phyloP scores from a whole-genome alignment of 169 alveolate species.

The Amoebophrya sp. region DNA sequence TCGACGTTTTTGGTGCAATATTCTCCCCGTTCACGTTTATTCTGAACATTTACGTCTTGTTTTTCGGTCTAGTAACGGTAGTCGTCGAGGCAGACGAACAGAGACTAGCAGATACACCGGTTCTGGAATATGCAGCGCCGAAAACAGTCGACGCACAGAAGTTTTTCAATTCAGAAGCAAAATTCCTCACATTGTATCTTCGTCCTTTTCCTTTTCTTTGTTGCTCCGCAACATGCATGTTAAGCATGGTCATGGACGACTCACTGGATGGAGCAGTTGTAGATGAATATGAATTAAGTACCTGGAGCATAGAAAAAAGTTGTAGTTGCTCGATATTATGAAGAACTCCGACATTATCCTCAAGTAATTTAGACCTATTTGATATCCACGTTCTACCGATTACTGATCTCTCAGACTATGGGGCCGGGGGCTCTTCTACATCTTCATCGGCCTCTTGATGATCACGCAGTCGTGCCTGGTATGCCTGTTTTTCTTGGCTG shows the following conservation, averaged over 20 bases:
- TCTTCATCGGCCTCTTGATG: background rate
- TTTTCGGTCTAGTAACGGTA: background rate
- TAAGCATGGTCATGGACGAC: too few species aligned
- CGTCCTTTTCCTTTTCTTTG: too few species aligned
- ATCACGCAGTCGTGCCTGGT: background rate
- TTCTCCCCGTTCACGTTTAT: background rate
- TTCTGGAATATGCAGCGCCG: background rate
- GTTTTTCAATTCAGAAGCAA: background rate
- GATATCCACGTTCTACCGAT: too few species aligned
- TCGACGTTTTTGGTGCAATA: background rate
- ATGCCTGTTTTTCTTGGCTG: background rate
- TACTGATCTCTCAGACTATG: too few species aligned
- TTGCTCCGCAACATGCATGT: too few species aligned
- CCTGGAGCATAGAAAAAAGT: too few species aligned
- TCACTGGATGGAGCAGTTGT: too few species aligned
- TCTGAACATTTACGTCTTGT: background rate
- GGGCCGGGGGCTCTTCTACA: constrained; percentile 8
- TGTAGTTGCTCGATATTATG: too few species aligned
- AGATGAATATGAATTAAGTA: too few species aligned
- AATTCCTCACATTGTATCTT: background rate
- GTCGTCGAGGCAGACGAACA: background rate
- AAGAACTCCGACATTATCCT: too few species aligned
- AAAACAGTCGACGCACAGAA: background rate
- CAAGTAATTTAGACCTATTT: too few species aligned
- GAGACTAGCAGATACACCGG: background rate